Base-by-base conservation (phyloP, 495 filamentous ascomycete species). In the Podospora sp. region DNA sequence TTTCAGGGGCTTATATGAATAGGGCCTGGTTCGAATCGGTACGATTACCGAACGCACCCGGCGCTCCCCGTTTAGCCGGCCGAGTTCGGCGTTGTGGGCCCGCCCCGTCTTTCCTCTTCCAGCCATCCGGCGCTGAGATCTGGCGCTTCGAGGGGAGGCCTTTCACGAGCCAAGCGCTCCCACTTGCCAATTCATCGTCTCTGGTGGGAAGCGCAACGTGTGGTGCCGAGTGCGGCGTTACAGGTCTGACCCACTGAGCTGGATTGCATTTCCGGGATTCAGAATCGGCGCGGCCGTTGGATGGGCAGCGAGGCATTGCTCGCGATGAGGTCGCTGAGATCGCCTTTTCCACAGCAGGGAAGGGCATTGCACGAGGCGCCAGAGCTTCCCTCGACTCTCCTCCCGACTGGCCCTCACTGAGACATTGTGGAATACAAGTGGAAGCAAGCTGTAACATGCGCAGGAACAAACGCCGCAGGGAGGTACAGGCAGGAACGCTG, bases 161-260 rank as follows among this genome's bases (percentile, higher is more conserved):
- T 60, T 65, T 65, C 55, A 68, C 53, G 62, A 29, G 67, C 46
- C 67, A 14, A 53, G 63, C 25, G 57, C 21, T 69, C 67, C 60
- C 25, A 69, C 63, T 69, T 57, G 67, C 36, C 63, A 69, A 69
- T 69, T 62, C 62, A 27, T n/a, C 18, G 18, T 20, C 18, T 5
- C 33, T 25, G 20, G 52, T 22, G 20, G 21, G 11, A 22, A 55
- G 52, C 50, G 57, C 58, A 63, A 21, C 26, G 26, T 62, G 8
- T 36, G 53, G 62, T 55, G 49, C 51, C 65, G 58, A 35, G n/a
- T 21, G 25, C 25, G 8, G 57, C 21, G 20, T 55, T 22, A n/a
- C 52, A 55, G 22, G 12, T n/a, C 3, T 9, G 55, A 35, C 64
- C 57, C 56, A 64, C 50, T 60, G 59, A 9, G 24, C 46, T 26